Conservation (phyloP, 2,329 filamentous ascomycete genomes). For the Elsinoe batatas region DNA sequence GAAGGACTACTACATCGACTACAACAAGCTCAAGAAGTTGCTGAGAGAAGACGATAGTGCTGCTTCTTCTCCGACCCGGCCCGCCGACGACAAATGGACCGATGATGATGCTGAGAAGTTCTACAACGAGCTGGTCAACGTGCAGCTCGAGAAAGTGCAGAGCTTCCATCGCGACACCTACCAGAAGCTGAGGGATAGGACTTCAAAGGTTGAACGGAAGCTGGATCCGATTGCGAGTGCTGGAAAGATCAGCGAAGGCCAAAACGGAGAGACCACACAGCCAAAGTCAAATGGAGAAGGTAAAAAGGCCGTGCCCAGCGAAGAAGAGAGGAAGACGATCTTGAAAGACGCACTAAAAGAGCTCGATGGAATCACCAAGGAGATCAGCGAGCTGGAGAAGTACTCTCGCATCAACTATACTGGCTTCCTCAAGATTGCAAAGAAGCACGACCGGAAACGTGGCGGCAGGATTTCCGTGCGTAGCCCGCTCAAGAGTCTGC, state of each 20-base stretch:
- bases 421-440: constrained; percentile 93
- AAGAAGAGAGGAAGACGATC: constrained; percentile 39
- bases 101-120: constrained; percentile 89
- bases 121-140: constrained; percentile 89
- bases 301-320: constrained; percentile 28
- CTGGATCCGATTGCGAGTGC: constrained; percentile 45
- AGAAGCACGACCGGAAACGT: constrained; percentile 95
- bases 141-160: constrained; percentile 90
- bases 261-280: constrained; percentile 24
- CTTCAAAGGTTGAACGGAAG: constrained; percentile 56
- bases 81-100: constrained; percentile 62
- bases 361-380: constrained; percentile 78
- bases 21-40: constrained; percentile 81
- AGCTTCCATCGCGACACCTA: constrained; percentile 77
- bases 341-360: constrained; percentile 66
- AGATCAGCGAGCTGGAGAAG: constrained; percentile 86
- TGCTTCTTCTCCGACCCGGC: constrained; percentile 33
- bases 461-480: constrained; percentile 71
- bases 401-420: constrained; percentile 97
- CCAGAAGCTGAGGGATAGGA: constrained; percentile 70
- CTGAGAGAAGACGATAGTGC: constrained; percentile 63
- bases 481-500: constrained; percentile 76
- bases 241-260: constrained; percentile 25
- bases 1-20: constrained; percentile 93
- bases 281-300: constrained; percentile 22